Percentiles rank a stretch among this genome's conserved stretches.
Evolutionary conservation across 306 rosid species (phyloP).

Genomic region (Ziziphus jujuba): DNA sequence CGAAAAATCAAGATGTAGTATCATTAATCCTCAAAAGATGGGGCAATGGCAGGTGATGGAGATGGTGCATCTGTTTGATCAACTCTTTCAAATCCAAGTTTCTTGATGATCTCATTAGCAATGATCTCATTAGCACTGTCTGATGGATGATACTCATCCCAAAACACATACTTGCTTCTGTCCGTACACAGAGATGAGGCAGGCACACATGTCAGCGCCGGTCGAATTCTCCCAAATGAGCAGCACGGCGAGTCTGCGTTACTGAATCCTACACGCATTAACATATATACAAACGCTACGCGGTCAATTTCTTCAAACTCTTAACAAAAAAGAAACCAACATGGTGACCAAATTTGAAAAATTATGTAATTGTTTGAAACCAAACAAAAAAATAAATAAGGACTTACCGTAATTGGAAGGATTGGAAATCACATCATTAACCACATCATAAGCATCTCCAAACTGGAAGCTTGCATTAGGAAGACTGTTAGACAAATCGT

Average conservation of each 20-base stretch:
- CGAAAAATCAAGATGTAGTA: neutral
- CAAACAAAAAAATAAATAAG: too few species aligned
- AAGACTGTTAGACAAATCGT: conserved; percentile 46
- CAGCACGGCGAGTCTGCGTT: conserved; percentile 86
- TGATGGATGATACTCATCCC: conserved; percentile 97
- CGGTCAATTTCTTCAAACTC: neutral
- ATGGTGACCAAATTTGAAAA: too few species aligned
- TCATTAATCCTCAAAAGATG: conserved; percentile 48
- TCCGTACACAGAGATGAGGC: conserved; percentile 78
- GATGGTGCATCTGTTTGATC: conserved; percentile 38
- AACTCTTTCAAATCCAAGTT: conserved; percentile 44
- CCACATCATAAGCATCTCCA: conserved; percentile 89
- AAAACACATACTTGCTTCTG: conserved; percentile 92
- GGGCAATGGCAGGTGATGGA: conserved; percentile 49
- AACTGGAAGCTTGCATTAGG: conserved; percentile 68
- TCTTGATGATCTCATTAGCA: conserved; percentile 86
- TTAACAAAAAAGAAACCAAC: neutral
- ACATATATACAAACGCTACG: neutral
- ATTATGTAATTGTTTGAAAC: too few species aligned
- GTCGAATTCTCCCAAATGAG: conserved; percentile 80
- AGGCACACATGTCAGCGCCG: conserved; percentile 83
- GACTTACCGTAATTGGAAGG: conserved; percentile 68
- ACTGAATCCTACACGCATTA: conserved; percentile 54
- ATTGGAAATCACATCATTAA: conserved; percentile 58
- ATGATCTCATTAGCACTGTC: conserved; percentile 78